Percentiles rank a stretch among this genome's conserved stretches.
phyloP scores from a whole-genome alignment of 129 eudicot genomes.

The Dittrichia graveolens region DNA sequence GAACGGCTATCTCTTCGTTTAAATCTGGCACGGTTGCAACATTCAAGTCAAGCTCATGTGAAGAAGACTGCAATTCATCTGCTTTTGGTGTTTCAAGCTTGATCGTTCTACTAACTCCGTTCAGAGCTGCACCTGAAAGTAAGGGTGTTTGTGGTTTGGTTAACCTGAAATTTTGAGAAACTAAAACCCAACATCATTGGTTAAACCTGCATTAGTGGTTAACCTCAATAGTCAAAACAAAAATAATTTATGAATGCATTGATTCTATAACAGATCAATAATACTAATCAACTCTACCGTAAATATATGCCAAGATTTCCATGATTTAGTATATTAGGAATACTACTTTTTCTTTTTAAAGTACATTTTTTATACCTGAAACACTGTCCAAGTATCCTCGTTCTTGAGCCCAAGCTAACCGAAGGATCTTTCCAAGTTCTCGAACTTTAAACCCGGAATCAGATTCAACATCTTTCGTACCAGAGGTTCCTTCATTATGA shows the following conservation, averaged over 20 bases:
- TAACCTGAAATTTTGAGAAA: not conserved
- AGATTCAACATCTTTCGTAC: constrained; percentile 48
- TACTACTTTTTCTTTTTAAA: not conserved
- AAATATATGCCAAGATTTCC: no score
- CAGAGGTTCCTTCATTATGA: constrained; percentile 48
- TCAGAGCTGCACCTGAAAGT: constrained; percentile 39
- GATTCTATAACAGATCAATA: no score
- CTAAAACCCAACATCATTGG: no score
- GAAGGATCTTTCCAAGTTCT: constrained; percentile 74
- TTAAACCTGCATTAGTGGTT: no score
- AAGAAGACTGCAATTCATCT: constrained; percentile 42
- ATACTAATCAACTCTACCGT: no score
- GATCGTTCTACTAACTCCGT: constrained; percentile 10
- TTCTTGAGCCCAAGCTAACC: constrained; percentile 62
- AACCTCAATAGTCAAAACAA: no score
- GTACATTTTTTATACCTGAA: constrained; percentile 29
- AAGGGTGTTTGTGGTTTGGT: not conserved
- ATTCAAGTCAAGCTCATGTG: constrained; percentile 71
- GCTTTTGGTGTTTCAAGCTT: constrained; percentile 36
- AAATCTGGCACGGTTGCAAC: constrained; percentile 81
- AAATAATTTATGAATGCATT: no score
- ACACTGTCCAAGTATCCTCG: constrained; percentile 50
- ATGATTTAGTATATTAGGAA: no score
- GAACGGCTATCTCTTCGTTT: constrained; percentile 68
- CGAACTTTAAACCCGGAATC: constrained; percentile 77